Base-by-base conservation (phyloP, 1,139 yeast genomes). In the Suhomyces terraborum region DNA sequence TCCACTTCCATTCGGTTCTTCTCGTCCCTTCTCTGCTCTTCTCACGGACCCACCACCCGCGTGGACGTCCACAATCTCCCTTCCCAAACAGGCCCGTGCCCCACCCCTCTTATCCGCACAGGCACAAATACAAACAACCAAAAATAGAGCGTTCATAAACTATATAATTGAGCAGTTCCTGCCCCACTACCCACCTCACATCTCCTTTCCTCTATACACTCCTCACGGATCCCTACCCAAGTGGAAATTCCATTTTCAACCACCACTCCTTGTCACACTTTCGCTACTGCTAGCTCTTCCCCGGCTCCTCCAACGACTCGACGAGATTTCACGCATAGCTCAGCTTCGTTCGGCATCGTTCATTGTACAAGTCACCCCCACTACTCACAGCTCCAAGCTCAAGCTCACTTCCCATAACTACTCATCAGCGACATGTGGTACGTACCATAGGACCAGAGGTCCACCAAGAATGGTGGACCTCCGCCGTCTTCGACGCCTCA, bases 111-210 rank as follows among this genome's bases (percentile, higher is more conserved):
- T 34, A 12, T 37, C 45, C 32, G 45, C 25, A 40, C 27, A 19
- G 19, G 29, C 22, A 36, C 43, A 40, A 38, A 36, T 25, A 41
- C 45, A 41, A 41, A 41, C 41, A 41, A 22, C 45, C 45, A 41
- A 41, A 41, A 41, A 41, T 41, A 41, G 45, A 31, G 25, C 25
- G 31, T 23, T 34, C 33, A 10, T 25, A 32, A 17, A 33, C 31
- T 33, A 38, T 38, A 32, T 38, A 38, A 36, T 34, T 17, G 19
- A 38, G 31, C 19, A 35, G 18, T 26, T 32, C 9, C 33, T 35
- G 28, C 24, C 33, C 33, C 24, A 20, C 21, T 26, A 6, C 16
- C 17, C 26, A 16, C 32, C n/a, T n/a, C n/a, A n/a, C n/a, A n/a
- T n/a, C n/a, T n/a, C n/a, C n/a, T n/a, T n/a, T n/a, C 14, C 30